Conservation (phyloP, 2,329 filamentous ascomycete genomes). For the Nemania abortiva region DNA sequence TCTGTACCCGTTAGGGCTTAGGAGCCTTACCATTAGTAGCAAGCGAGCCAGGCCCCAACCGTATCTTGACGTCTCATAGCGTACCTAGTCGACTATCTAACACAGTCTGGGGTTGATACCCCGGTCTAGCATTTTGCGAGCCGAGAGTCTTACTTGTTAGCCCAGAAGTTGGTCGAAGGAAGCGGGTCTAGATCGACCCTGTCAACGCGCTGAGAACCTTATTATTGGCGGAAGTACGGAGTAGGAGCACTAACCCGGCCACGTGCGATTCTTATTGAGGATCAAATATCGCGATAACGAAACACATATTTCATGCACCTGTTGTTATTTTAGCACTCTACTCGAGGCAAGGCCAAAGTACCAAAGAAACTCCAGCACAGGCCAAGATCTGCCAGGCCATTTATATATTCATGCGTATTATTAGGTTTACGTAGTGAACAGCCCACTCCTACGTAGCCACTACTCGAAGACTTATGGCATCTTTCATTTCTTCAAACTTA, state of each 20-base stretch:
- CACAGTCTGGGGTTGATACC: background rate
- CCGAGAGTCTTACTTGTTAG: constrained; percentile 19
- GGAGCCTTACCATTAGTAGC: background rate
- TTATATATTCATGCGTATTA: background rate
- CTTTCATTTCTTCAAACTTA: background rate
- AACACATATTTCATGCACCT: background rate
- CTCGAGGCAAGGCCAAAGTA: background rate
- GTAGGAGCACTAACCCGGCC: constrained; percentile 1
- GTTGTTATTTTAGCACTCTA: background rate
- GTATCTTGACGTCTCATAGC: constrained; percentile 24
- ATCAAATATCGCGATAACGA: background rate
- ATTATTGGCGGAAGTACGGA: constrained; percentile 8
- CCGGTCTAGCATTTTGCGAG: constrained; percentile 9
- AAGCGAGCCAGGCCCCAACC: constrained; percentile 1
- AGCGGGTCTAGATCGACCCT: background rate
- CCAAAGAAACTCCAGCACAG: background rate
- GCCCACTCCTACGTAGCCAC: background rate
- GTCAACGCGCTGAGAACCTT: background rate
- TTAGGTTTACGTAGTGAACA: background rate
- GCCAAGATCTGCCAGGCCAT: background rate
- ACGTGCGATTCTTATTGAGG: constrained; percentile 2
- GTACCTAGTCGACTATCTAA: background rate
- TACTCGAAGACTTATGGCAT: background rate
- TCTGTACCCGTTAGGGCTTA: background rate
- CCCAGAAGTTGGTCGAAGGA: constrained; percentile 2